Base-by-base conservation (phyloP, 768 basidiomycete genomes). In the Suillus occidentalis region DNA sequence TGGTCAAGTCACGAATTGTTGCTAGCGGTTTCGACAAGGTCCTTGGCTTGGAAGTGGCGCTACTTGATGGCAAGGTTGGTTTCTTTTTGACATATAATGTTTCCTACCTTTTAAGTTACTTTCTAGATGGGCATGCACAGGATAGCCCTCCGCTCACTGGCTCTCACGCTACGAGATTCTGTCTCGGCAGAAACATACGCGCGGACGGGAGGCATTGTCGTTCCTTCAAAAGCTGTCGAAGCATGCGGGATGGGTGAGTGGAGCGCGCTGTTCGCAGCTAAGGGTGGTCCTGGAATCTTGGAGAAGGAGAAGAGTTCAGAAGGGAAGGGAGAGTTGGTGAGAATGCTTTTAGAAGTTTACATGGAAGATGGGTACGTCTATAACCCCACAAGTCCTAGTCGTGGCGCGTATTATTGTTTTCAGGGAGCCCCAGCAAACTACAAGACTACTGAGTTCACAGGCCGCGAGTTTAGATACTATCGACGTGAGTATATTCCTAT, bases 161-260 rank as follows among this genome's bases (percentile, higher is more conserved):
- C 49, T 42, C 6, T 72, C 63, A 20, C 85, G 43, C 77, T 97
- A 12, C 83, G 84, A 60, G 96, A 98, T 72, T 80, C 85, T 0
- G 78, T 84, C 0, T 91, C 93, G 3, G 93, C 95, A 0, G 94
- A 97, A 72, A 84, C 88, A 6, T 97, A 95, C 75, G 97, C 95
- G 70, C 84, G 89, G 1, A 85, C 90, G 39, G 89, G 88, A 20
- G 94, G 95, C 6, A 85, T 87, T 25, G 84, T 97, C 28, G 78
- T 97, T 88, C 45, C 87, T 83, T 28, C 83, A 81, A 71, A 84
- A 80, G 70, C 78, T 77, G 52, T 91, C 84, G 91, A 84, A 81
- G 14, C 77, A 67, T 64, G 78, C 79, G 60, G 75, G 85, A 31
- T 84, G 84, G 63, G 77, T 70, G 71, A 70, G 60, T 76, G 72